These are phyloP conservation scores for Psophocarpus tetragonolobus DNA, from an alignment of 306 rosid genomes.

Conservation along the genomic window DNA sequence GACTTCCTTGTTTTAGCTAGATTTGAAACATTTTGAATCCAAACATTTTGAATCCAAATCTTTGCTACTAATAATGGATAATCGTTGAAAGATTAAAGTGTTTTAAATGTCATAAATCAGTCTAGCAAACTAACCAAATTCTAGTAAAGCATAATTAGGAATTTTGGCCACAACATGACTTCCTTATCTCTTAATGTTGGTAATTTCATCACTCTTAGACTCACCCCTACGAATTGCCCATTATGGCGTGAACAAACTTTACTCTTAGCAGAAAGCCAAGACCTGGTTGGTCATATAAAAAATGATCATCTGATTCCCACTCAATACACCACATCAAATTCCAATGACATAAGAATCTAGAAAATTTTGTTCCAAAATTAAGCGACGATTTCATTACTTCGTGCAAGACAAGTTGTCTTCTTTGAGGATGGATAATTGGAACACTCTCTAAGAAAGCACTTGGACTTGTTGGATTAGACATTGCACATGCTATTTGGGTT, in stretches of 20 bases:
- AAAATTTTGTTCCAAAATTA: neutral
- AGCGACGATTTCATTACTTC: neutral
- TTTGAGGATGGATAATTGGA: neutral
- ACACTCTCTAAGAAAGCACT: neutral
- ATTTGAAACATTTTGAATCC: too few relatives aligned
- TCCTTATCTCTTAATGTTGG: too few relatives aligned
- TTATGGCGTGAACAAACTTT: neutral
- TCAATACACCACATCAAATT: neutral
- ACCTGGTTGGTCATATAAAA: neutral
- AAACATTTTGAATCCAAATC: too few relatives aligned
- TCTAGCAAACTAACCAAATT: too few relatives aligned
- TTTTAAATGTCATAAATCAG: too few relatives aligned
- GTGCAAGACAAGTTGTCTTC: neutral
- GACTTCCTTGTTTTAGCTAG: too few relatives aligned
- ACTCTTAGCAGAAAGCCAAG: neutral
- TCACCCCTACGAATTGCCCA: neutral
- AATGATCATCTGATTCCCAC: neutral
- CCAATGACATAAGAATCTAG: neutral
- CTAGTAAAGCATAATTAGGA: too few relatives aligned
- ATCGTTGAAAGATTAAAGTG: too few relatives aligned
- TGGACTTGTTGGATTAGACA: neutral
- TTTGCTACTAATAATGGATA: too few relatives aligned
- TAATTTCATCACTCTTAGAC: too few relatives aligned
- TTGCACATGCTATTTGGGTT: neutral
- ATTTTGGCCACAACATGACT: too few relatives aligned